Base-by-base conservation (phyloP, 768 basidiomycete species). In the Pulveroboletus sp. region DNA sequence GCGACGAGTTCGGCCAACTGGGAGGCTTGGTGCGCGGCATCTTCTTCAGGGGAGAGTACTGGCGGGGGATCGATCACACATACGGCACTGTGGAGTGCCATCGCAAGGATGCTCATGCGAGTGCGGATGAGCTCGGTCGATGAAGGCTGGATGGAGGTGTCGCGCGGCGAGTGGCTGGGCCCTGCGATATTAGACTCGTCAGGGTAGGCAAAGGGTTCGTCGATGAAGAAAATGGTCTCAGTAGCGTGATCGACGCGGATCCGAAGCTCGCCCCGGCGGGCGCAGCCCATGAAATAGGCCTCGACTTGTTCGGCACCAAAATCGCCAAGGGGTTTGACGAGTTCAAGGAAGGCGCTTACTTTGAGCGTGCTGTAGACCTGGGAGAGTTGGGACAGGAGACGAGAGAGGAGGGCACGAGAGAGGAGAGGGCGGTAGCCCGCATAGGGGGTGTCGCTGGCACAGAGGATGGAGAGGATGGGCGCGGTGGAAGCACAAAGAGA, bases 211-310 rank as follows among this genome's bases (percentile, higher is more conserved):
- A 87, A 90, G 0, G 84, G 77, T 47, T 89, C 85, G 59, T 93
- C 88, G 39, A 85, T 76, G 61, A 98, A 99, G 6, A 82, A 76
- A 69, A 98, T 83, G 52, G 82, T 84, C 15, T 91, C 89, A 3
- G 78, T 80, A 28, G 86, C 84, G 66, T 99, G 95, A 69, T 98
- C 92, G 39, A 97, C 82, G 14, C 84, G 83, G 55, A 96, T 85
- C 58, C 73, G 78, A 43, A 97, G 79, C 67, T 96, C 93, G 35
- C 91, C 90, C 8, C 86, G 81, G 41, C 86, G 81, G 39, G 91
- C 90, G 51, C 92, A 91, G 32, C 86, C 85, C 89, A 96, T 95
- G 55, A 98, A 73, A 69, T 95, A 97, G 5, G 88, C 86, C 70
- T 98, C 93, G 56, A 86, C 75, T 64, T 86, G 83, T 52, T 86